These are phyloP conservation scores for Diplosphaera chodatii DNA, from an alignment of 139 green algal species.

Conservation along the genomic window DNA sequence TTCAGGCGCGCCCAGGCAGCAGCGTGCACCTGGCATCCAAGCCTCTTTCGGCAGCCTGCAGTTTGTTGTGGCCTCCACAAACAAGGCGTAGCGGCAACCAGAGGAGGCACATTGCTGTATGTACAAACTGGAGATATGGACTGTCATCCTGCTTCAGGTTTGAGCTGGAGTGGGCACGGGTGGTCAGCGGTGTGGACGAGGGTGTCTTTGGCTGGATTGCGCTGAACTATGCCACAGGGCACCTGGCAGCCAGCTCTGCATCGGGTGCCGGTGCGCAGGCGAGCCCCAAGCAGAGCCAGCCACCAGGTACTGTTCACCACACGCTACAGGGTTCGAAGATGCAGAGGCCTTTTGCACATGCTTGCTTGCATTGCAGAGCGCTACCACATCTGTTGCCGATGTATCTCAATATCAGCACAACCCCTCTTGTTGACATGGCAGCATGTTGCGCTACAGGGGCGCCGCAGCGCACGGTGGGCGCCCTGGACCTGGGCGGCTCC, in stretches of 20 bases:
- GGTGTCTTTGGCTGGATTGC: slow-evolving; percentile 79
- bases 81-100: not conserved
- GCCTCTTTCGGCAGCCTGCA: not conserved
- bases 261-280: no score
- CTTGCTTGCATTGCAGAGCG: no score
- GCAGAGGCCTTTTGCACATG: no score
- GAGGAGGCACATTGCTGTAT: no score
- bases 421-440: no score
- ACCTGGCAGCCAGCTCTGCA: slow-evolving; percentile 7
- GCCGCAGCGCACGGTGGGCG: slow-evolving; percentile 38
- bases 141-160: slow-evolving; percentile 52
- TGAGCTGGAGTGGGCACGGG: slow-evolving; percentile 48
- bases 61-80: not conserved
- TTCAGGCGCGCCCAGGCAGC: slow-evolving; percentile 31
- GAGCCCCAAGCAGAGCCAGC: no score
- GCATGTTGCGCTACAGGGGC: not conserved
- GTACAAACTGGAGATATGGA: no score
- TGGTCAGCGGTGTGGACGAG: slow-evolving; percentile 80
- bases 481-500: slow-evolving; percentile 72
- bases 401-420: no score
- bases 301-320: no score
- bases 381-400: no score
- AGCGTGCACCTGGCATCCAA: no score
- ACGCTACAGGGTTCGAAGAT: no score
- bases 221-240: slow-evolving; percentile 61